Evolutionary conservation across 805 yeast species (phyloP).

Genomic region (Yamadazyma sp.): DNA sequence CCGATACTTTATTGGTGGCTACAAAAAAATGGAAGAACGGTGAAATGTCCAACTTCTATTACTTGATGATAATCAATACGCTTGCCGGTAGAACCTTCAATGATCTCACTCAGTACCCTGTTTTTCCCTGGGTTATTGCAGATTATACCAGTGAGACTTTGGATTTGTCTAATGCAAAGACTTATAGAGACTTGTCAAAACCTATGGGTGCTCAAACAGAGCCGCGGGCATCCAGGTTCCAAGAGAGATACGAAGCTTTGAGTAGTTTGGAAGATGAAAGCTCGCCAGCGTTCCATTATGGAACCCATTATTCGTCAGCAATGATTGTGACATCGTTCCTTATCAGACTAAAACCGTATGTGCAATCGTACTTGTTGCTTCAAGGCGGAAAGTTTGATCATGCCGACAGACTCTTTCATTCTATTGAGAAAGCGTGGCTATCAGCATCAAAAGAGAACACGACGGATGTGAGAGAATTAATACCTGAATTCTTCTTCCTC

Average conservation of each 20-base stretch:
- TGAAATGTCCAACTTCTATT: slow-evolving; percentile 78
- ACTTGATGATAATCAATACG: slow-evolving; percentile 76
- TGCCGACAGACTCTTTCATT: slow-evolving; percentile 77
- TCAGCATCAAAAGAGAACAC: slow-evolving; percentile 79
- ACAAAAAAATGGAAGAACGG: slow-evolving; percentile 77
- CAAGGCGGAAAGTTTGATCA: slow-evolving; percentile 92
- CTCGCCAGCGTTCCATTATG: slow-evolving; percentile 84
- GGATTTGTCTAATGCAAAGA: slow-evolving; percentile 60
- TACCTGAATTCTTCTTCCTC: slow-evolving; percentile 80
- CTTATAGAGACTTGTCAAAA: slow-evolving; percentile 73
- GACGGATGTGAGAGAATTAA: slow-evolving; percentile 84
- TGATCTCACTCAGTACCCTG: slow-evolving; percentile 87
- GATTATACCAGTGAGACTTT: slow-evolving; percentile 72
- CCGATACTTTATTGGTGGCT: slow-evolving; percentile 38
- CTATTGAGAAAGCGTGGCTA: slow-evolving; percentile 75
- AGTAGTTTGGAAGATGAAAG: slow-evolving; percentile 54
- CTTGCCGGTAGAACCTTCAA: slow-evolving; percentile 87
- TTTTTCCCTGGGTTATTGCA: slow-evolving; percentile 88
- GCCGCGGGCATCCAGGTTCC: slow-evolving; percentile 59
- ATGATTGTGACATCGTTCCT: slow-evolving; percentile 86
- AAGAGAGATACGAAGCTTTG: slow-evolving; percentile 71
- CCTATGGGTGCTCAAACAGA: slow-evolving; percentile 89
- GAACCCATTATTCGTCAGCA: slow-evolving; percentile 91
- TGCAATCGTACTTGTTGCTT: slow-evolving; percentile 69
- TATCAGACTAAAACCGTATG: slow-evolving; percentile 77